Conservation (phyloP, 129 eudicot genomes). For the Flaveria sonorensis region DNA sequence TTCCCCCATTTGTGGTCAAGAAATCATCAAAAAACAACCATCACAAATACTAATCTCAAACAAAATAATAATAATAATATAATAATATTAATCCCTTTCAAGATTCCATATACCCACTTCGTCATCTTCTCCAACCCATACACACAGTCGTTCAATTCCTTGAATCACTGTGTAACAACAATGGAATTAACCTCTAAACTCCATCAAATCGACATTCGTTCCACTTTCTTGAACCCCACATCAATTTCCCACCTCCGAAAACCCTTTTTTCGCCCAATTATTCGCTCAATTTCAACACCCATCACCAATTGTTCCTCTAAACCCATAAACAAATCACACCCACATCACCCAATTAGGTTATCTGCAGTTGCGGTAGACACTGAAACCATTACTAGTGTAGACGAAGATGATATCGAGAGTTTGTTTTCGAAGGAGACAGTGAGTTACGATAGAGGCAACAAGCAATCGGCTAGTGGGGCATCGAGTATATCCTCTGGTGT, state of each 20-base stretch:
- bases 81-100: not conserved
- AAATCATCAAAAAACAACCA: not conserved
- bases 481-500: slow-evolving; percentile 87
- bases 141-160: not conserved
- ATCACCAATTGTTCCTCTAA: slow-evolving; percentile 42
- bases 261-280: slow-evolving; percentile 40
- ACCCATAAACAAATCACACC: slow-evolving; percentile 10
- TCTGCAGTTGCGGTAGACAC: slow-evolving; percentile 59
- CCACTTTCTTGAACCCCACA: slow-evolving; percentile 56
- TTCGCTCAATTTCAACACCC: slow-evolving; percentile 32
- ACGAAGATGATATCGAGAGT: slow-evolving; percentile 64
- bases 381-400: slow-evolving; percentile 38
- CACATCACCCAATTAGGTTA: slow-evolving; percentile 46
- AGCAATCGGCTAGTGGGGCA: slow-evolving; percentile 57
- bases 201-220: slow-evolving; percentile 54
- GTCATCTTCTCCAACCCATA: not conserved
- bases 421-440: slow-evolving; percentile 52
- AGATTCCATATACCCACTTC: not conserved
- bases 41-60: not conserved
- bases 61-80: too few relatives aligned
- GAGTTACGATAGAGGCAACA: slow-evolving; percentile 43
- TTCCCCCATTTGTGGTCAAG: not conserved
- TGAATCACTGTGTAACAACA: not conserved
- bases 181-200: slow-evolving; percentile 65
- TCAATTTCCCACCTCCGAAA: slow-evolving; percentile 42